These are phyloP conservation scores for Ceratobasidium sp. DNA, from an alignment of 1,284 basidiomycete species.

Conservation along the genomic window DNA sequence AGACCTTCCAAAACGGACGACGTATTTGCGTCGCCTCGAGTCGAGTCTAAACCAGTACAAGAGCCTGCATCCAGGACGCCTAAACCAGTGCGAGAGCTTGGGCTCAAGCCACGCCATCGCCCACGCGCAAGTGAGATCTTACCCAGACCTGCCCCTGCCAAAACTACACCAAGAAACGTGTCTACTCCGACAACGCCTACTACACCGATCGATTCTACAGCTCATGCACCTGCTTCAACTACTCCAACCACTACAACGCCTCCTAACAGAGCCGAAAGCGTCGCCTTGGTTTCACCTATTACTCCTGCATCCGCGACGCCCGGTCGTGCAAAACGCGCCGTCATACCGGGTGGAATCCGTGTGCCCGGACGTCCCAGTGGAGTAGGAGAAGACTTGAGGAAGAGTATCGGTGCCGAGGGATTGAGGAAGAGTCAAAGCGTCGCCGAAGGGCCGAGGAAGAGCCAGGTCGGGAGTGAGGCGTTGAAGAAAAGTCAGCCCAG, in stretches of 20 bases:
- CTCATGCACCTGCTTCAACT: background rate
- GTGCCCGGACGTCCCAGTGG: background rate
- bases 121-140: conserved; percentile 37
- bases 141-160: conserved; percentile 19
- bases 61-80: conserved; percentile 7
- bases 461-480: conserved; percentile 3
- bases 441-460: conserved; percentile 25
- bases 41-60: background rate
- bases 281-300: background rate
- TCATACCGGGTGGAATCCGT: conserved; percentile 35
- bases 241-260: background rate
- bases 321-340: conserved; percentile 4
- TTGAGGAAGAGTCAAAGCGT: conserved; percentile 30
- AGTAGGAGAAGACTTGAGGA: conserved; percentile 15
- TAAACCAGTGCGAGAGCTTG: conserved; percentile 6
- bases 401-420: conserved; percentile 24
- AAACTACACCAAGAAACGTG: conserved; percentile 23
- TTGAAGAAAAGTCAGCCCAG: conserved; percentile 23
- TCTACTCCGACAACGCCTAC: conserved; percentile 38
- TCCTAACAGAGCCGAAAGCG: background rate
- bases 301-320: background rate
- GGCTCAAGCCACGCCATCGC: conserved; percentile 34
- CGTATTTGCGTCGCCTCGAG: background rate
- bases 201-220: conserved; percentile 19
- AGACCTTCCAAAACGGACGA: conserved; percentile 21